Evolutionary conservation across 768 basidiomycete species (phyloP), one percentile per base, ranked within the genome.

Genomic region (Boletus tylopilopsis): DNA sequence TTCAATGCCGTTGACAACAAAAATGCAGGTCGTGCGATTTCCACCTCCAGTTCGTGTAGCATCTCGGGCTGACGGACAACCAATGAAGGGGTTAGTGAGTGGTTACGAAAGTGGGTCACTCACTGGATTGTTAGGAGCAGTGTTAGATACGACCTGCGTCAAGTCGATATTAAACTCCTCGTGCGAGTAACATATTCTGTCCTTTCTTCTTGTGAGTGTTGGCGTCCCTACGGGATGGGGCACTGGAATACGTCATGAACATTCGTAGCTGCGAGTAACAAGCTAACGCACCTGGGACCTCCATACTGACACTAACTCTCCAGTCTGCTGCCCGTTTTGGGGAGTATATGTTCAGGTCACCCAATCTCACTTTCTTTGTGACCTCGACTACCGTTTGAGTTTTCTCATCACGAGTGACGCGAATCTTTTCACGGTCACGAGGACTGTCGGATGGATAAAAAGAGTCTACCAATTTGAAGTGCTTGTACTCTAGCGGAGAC

Each of bases 81-180:
- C 12, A 10, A 49, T 50, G 44, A 47, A 47, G 42, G 44, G n/a
- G 16, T n/a, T n/a, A 21, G 29, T 8, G n/a, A 6, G 30, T 19
- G n/a, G 23, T 52, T 24, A 38, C 37, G 37, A 39, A 42, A 46
- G 30, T 3, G 36, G 19, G 36, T 37, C 24, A 69, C 79, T 56
- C 62, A 88, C 86, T 37, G 78, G 74, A 49, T 70, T 68, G 45
- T 68, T 74, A 1, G 77, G 68, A 3, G 77, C 66, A 12, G 69
- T 60, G 8, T 74, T 75, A 5, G 84, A 76, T 2, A 81, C 81
- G 41, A 98, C 95, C 69, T 94, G 92, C 1, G 96, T 98, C 42
- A 99, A 77, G 71, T 99, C 96, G 55, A 99, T 85, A 55, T 75
- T 78, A 64, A 93, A 94, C 55, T 95, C 85, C 67, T 97, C 94